Base-by-base conservation (phyloP, 1,284 basidiomycete species). In the Trichosporon sp. region DNA sequence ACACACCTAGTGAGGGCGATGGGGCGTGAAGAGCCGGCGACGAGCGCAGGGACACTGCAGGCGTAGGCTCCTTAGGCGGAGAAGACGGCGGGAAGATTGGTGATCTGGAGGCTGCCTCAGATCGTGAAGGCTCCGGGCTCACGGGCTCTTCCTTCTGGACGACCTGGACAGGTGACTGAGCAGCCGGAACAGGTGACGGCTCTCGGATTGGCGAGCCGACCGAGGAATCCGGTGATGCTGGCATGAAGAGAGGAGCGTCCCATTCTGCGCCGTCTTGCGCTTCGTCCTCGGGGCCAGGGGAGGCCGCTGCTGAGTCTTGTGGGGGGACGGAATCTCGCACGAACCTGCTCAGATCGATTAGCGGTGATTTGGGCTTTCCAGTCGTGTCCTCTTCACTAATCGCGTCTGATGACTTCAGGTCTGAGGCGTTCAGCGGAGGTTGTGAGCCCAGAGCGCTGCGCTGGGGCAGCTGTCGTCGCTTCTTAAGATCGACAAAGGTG, bases 401-500 rank as follows among this genome's bases (percentile, higher is more conserved):
- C 4, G 32, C 25, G 36, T 40, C 56, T 11, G 49, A 54, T n/a
- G 49, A 54, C 13, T 54, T 54, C 4, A 54, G 49, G n/a, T 54
- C 49, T 5, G 49, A 54, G 2, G 49, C 49, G 25, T 54, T 54
- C 25, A 54, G 11, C 14, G 49, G 49, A 7, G 49, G 49, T 7
- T 54, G 49, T 5, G 49, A 54, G 13, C 49, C 49, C 16, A 54
- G 21, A 9, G 49, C 27, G 8, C 49, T 54, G 8, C 56, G 32
- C 19, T 58, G 56, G 8, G 21, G 32, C 4, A 33, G 56, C 49
- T 54, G 49, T 4, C 34, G 56, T 2, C 31, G 21, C 25, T 36
- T 34, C 23, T 19, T 19, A 31, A 62, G 21, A 16, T 52, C 49
- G 21, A 61, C 61, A 27, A 65, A 65, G 5, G 64, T 65, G 54